A percentile compares a stretch with the other conserved stretches of the same genome.
Evolutionary conservation across 768 basidiomycete species (phyloP).

Genomic region (Mycena olivaceomarginata): DNA sequence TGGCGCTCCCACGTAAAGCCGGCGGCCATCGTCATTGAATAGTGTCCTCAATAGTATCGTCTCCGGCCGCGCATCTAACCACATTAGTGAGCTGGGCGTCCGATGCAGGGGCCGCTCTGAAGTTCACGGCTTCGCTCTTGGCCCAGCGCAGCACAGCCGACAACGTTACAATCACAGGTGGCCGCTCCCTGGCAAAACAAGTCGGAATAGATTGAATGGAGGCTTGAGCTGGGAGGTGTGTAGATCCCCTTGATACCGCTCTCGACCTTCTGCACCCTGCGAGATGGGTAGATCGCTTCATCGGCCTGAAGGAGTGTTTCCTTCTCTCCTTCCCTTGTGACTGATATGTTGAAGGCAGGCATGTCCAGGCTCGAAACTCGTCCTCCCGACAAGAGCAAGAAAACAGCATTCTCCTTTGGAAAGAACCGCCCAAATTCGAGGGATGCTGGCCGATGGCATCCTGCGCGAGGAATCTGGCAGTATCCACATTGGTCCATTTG

Average conservation of each 20-base stretch:
- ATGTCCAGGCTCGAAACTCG: too few species aligned
- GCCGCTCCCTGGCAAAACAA: too few species aligned
- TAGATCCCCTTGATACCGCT: not conserved
- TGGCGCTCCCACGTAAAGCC: conserved; percentile 21
- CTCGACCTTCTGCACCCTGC: not conserved
- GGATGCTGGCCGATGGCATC: too few species aligned
- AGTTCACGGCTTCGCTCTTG: not conserved
- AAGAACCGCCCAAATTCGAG: too few species aligned
- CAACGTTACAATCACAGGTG: not conserved
- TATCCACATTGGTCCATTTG: too few species aligned
- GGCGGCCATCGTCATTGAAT: too few species aligned
- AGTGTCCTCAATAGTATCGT: not conserved
- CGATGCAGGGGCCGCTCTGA: not conserved
- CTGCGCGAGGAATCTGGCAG: too few species aligned
- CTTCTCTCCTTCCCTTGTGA: too few species aligned
- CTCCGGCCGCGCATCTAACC: not conserved
- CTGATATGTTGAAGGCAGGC: too few species aligned
- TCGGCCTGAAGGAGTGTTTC: not conserved
- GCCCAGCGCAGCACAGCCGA: not conserved
- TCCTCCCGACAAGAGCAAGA: too few species aligned
- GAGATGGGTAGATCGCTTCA: not conserved
- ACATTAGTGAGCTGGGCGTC: not conserved
- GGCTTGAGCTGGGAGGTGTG: not conserved
- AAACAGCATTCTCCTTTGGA: too few species aligned
- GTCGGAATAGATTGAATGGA: not conserved